These are phyloP conservation scores for Ophidiomyces ophidiicola DNA, from an alignment of 2,329 filamentous ascomycete species.

Conservation along the genomic window DNA sequence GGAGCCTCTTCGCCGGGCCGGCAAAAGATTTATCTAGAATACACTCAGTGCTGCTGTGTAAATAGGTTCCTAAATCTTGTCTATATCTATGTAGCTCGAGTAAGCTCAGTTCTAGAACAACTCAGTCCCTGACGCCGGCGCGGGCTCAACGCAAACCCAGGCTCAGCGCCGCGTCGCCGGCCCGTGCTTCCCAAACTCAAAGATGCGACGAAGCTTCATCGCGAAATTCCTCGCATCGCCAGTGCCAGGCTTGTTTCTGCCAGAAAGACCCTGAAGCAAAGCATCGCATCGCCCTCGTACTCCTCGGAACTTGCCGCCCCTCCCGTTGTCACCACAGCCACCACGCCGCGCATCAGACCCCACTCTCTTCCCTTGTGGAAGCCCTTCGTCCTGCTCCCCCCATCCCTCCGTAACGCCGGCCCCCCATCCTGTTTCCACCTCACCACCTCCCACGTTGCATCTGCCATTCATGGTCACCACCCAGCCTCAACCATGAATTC, in stretches of 20 bases:
- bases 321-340: conserved; percentile 1
- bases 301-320: not conserved
- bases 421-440: not conserved
- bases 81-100: too few relatives aligned
- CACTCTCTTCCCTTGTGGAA: conserved; percentile 8
- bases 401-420: not conserved
- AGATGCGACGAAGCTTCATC: not conserved
- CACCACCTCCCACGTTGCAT: not conserved
- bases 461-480: not conserved
- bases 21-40: too few relatives aligned
- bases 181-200: too few relatives aligned
- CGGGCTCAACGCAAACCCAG: not conserved
- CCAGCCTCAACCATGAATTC: conserved; percentile 3
- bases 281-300: not conserved
- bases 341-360: conserved; percentile 6
- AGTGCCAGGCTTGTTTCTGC: not conserved
- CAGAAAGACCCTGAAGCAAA: not conserved
- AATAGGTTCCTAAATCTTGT: too few relatives aligned
- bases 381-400: not conserved
- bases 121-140: not conserved
- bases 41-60: too few relatives aligned
- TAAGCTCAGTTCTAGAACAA: not conserved
- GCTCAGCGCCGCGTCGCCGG: too few relatives aligned
- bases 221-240: not conserved
- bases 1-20: too few relatives aligned